A percentile compares a stretch with the other conserved stretches of the same genome.
Conservation (phyloP, 1,139 yeast species). For the Debaryomyces robertsiae region DNA sequence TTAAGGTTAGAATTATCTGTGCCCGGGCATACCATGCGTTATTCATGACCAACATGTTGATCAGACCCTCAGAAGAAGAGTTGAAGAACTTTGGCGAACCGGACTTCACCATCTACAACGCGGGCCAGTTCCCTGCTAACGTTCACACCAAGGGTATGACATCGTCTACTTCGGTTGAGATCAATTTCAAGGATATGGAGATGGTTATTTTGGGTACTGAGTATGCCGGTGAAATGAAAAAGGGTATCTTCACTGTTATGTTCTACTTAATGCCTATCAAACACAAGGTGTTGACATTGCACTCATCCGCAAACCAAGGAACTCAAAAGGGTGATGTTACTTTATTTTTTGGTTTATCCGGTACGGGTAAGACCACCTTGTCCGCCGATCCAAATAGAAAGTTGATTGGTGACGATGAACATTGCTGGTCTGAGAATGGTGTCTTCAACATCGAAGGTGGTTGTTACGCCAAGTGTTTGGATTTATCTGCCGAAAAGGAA, state of each 20-base stretch:
- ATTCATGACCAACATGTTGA: conserved; percentile 98
- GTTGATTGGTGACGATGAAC: conserved; percentile 98
- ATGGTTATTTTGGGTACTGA: conserved; percentile 98
- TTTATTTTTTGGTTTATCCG: conserved; percentile 93
- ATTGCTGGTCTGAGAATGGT: conserved; percentile 98
- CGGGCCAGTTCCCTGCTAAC: conserved; percentile 99
- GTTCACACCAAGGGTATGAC: conserved; percentile 97
- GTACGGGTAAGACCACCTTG: conserved; percentile 97
- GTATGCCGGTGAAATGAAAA: conserved; percentile 99
- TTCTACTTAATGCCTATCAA: conserved; percentile 97
- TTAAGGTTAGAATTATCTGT: conserved; percentile 94
- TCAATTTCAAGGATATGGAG: conserved; percentile 96
- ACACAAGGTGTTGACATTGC: conserved; percentile 89
- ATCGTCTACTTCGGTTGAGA: conserved; percentile 92
- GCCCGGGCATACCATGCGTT: conserved; percentile 98
- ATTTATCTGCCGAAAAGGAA: conserved; percentile 87
- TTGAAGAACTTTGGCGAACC: conserved; percentile 92
- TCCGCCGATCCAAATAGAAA: conserved; percentile 95
- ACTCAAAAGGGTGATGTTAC: conserved; percentile 75
- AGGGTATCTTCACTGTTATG: conserved; percentile 99
- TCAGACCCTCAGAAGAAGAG: conserved; percentile 92
- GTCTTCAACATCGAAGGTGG: conserved; percentile 99
- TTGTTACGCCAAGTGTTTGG: conserved; percentile 97
- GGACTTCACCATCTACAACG: conserved; percentile 97
- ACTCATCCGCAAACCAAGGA: conserved; percentile 96